These are phyloP conservation scores for Oryza coarctata DNA, from an alignment of 176 grass and related monocot species.

Conservation along the genomic window DNA sequence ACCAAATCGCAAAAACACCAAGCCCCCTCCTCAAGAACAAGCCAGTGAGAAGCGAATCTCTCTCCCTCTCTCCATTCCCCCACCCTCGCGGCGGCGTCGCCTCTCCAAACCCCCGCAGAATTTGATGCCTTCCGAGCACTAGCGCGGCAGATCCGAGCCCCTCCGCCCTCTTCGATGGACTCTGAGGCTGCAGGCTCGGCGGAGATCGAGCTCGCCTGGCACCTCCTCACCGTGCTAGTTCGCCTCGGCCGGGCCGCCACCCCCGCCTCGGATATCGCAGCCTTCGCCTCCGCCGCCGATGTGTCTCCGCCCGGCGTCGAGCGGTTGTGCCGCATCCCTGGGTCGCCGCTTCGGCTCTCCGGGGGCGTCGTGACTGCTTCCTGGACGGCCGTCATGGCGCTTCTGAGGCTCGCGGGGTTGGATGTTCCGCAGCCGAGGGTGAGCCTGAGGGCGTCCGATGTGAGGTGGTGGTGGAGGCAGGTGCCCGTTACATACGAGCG, in stretches of 20 bases:
- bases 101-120: conserved; percentile 26
- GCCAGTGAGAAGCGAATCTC: not conserved
- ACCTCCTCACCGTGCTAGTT: conserved; percentile 73
- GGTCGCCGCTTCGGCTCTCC: conserved; percentile 54
- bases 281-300: not conserved
- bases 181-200: not conserved
- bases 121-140: conserved; percentile 10
- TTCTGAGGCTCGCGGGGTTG: conserved; percentile 41
- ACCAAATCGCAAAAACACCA: conserved; percentile 27
- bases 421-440: conserved; percentile 19
- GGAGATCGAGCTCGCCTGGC: conserved; percentile 70
- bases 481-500: conserved; percentile 36
- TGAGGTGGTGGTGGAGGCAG: not conserved
- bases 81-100: not conserved
- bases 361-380: conserved; percentile 49
- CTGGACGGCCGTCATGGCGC: conserved; percentile 19
- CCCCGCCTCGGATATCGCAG: conserved; percentile 42
- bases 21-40: not conserved
- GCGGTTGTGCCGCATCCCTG: conserved; percentile 41
- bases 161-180: conserved; percentile 26
- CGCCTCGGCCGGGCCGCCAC: conserved; percentile 58
- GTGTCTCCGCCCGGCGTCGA: conserved; percentile 36
- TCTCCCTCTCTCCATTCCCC: not conserved
- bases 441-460: not conserved
- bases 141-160: conserved; percentile 33